Evolutionary conservation across 73 alveolate genomes (phyloP).

Genomic region (Paramecium bursaria): DNA sequence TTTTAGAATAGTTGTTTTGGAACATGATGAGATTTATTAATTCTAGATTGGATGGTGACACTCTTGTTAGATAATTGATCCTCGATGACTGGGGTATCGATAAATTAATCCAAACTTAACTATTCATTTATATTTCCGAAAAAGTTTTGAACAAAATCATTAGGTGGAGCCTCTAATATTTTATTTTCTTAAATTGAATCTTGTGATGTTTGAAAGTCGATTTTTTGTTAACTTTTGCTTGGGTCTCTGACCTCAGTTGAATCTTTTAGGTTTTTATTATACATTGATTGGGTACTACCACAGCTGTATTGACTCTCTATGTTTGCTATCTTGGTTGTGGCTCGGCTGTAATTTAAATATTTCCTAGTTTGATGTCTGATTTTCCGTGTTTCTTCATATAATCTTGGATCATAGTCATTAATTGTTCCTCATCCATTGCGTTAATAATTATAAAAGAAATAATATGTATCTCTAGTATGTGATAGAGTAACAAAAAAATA

Average conservation of each 20-base stretch:
- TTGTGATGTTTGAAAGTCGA: no score
- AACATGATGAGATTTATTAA: constrained; percentile 18
- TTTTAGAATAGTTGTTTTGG: constrained; percentile 15
- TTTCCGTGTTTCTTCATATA: constrained; percentile 38
- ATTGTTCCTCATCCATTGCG: constrained; percentile 27
- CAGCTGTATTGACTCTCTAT: constrained; percentile 17
- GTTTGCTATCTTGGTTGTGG: background rate
- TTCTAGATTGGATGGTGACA: constrained; percentile 28
- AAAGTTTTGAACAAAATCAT: constrained; percentile 45
- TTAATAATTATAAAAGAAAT: background rate
- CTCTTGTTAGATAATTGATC: no score
- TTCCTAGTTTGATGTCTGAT: constrained; percentile 24
- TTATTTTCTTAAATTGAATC: no score
- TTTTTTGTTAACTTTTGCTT: constrained; percentile 46
- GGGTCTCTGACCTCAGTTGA: background rate
- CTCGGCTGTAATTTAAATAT: background rate
- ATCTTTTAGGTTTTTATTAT: background rate
- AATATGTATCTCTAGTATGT: no score
- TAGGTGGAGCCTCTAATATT: constrained; percentile 3
- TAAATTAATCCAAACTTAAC: constrained; percentile 41
- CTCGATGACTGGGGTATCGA: background rate
- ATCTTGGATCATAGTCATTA: constrained; percentile 22
- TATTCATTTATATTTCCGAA: constrained; percentile 5
- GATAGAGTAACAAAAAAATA: constrained; percentile 27
- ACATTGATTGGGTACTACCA: constrained; percentile 1